Evolutionary conservation across 2,329 filamentous ascomycete genomes (phyloP).

Genomic region (Dothideomycetes sp.): DNA sequence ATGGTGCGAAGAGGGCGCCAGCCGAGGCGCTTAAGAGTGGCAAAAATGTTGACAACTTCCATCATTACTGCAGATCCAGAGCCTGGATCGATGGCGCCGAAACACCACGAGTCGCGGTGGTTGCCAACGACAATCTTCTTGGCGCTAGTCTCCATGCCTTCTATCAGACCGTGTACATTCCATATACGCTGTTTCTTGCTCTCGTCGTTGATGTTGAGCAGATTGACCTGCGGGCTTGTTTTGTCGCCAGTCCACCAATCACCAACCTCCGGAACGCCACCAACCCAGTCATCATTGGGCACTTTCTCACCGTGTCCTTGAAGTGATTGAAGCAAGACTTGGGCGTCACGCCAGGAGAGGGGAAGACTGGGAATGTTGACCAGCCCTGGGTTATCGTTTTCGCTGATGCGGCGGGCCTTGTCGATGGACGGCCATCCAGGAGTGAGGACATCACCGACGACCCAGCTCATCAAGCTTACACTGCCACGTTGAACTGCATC

Average conservation of each 20-base stretch:
- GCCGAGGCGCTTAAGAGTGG: conserved; percentile 61
- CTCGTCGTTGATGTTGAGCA: conserved; percentile 83
- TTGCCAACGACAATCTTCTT: conserved; percentile 86
- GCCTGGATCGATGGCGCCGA: conserved; percentile 76
- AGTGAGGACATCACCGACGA: conserved; percentile 83
- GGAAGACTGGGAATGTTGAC: conserved; percentile 82
- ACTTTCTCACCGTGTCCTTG: conserved; percentile 62
- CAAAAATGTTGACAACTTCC: conserved; percentile 77
- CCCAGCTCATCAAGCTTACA: conserved; percentile 70
- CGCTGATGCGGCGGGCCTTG: conserved; percentile 53
- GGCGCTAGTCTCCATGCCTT: conserved; percentile 69
- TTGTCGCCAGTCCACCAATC: conserved; percentile 78
- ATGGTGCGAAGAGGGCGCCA: conserved; percentile 93
- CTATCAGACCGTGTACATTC: conserved; percentile 79
- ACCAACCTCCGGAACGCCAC: conserved; percentile 61
- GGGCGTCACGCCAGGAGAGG: conserved; percentile 79
- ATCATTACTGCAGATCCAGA: conserved; percentile 85
- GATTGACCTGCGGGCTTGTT: conserved; percentile 63
- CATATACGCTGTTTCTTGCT: conserved; percentile 73
- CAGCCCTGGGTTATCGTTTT: conserved; percentile 61
- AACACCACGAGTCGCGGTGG: conserved; percentile 65
- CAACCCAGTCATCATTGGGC: conserved; percentile 56
- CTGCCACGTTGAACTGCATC: conserved; percentile 75
- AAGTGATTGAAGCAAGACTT: conserved; percentile 64
- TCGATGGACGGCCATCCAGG: conserved; percentile 71